Conservation (phyloP, 2,329 filamentous ascomycete species). For the Sclerotinia minor region DNA sequence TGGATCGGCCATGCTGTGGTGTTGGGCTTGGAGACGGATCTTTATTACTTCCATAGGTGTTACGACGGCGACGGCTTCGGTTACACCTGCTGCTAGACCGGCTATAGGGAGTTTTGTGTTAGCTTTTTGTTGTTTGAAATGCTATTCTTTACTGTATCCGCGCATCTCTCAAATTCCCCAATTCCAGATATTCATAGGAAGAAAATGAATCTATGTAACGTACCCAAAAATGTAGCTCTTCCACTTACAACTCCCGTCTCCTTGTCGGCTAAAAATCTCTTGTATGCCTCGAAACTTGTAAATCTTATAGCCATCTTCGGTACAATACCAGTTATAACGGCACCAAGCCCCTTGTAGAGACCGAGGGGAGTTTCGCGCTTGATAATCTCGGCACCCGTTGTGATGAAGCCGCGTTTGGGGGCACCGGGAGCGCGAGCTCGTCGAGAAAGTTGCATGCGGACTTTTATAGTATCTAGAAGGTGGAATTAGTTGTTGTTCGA, state of each 20-base stretch:
- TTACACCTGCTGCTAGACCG: slow-evolving; percentile 88
- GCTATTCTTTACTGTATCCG: not conserved
- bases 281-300: slow-evolving; percentile 95
- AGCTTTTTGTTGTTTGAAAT: not conserved
- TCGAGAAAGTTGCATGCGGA: slow-evolving; percentile 96
- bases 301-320: slow-evolving; percentile 99
- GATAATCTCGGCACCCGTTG: slow-evolving; percentile 83
- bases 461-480: slow-evolving; percentile 87
- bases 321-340: slow-evolving; percentile 92
- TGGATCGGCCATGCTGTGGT: slow-evolving; percentile 96
- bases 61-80: slow-evolving; percentile 93
- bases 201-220: slow-evolving; percentile 35
- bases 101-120: slow-evolving; percentile 49
- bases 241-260: slow-evolving; percentile 68
- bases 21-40: slow-evolving; percentile 95
- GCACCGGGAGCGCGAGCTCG: slow-evolving; percentile 78
- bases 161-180: not conserved
- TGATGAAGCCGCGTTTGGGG: slow-evolving; percentile 83
- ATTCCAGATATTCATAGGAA: slow-evolving; percentile 44
- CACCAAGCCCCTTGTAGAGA: slow-evolving; percentile 97
- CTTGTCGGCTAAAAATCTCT: slow-evolving; percentile 73
- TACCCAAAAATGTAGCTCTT: slow-evolving; percentile 69
- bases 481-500: not conserved
- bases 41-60: slow-evolving; percentile 99
- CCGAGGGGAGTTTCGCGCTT: slow-evolving; percentile 87